These are phyloP conservation scores for Alternaria conjuncta DNA, from an alignment of 2,329 filamentous ascomycete species.

Conservation along the genomic window DNA sequence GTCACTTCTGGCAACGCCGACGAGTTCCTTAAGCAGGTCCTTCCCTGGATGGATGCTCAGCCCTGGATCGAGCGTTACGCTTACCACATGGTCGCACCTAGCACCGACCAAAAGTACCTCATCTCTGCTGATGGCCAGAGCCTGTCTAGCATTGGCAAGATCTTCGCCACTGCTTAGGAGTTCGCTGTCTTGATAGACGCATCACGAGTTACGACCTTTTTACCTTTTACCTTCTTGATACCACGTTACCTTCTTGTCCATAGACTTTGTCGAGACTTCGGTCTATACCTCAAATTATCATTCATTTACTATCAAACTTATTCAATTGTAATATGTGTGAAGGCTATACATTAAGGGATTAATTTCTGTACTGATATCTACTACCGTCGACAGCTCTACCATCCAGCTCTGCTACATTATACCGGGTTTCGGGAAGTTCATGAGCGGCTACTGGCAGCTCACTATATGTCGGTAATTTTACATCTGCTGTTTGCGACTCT, in stretches of 20 bases:
- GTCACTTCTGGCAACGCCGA: slow-evolving; percentile 31
- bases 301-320: not conserved
- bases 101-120: slow-evolving; percentile 22
- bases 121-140: slow-evolving; percentile 26
- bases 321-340: no score
- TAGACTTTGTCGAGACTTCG: not conserved
- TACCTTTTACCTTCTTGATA: slow-evolving; percentile 49
- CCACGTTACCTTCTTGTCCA: slow-evolving; percentile 35
- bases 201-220: slow-evolving; percentile 14
- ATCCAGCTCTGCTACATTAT: no score
- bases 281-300: not conserved
- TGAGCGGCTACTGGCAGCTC: no score
- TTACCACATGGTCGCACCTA: slow-evolving; percentile 36
- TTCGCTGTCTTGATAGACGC: not conserved
- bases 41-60: slow-evolving; percentile 45
- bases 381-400: no score
- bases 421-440: no score
- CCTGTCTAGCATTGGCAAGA: slow-evolving; percentile 27
- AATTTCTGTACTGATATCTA: no score
- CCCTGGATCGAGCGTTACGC: slow-evolving; percentile 45
- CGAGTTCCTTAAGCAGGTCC: slow-evolving; percentile 39
- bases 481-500: no score
- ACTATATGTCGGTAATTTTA: no score
- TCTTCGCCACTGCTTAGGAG: slow-evolving; percentile 16
- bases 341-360: no score